Evolutionary conservation across 345 rosid species (phyloP), one percentile per base, ranked within the genome.

Genomic region (Erysimum cheiranthoides): DNA sequence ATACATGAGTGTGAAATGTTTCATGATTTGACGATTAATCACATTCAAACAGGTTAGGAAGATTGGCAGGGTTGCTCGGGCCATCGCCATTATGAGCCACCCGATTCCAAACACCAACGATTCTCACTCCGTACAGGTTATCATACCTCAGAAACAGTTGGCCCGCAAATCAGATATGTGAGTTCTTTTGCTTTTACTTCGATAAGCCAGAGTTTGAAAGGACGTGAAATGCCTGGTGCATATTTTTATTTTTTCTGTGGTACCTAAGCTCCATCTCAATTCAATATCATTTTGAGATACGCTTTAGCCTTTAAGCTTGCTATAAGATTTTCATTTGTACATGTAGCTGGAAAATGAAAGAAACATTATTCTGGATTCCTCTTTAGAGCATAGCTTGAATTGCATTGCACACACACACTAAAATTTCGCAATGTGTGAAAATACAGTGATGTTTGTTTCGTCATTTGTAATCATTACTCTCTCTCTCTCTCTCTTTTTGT

Each of bases 11-110:
- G 27, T 39, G 13, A 17, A 62, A 58, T 30, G 50, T 7, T 56
- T 62, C 17, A 46, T 61, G 68, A 35, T 30, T 28, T 69, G 50
- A 77, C 64, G 68, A 8, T 25, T 68, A 14, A 30, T 69, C 72
- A 39, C 63, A 16, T 30, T 71, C 16, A 49, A 84, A 84, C 83
- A 95, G 97, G 93, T 87, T n/a, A 63, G 85, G 85, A 92, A 89
- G 86, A 85, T 95, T 8, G 97, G 97, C 21, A 89, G 54, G 75
- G 99, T 95, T 52, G 96, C 96, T 39, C 91, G 99, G 73, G 99
- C 99, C n/a, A 83, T 95, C 25, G 92, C 97, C 54, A 88, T 95
- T 72, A 90, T 95, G 97, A 95, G 91, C 80, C 97, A 95, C 79
- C 96, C 97, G 8, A 88, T 95, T 79, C 97, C 93, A 46, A 67